Evolutionary conservation across 2,329 filamentous ascomycete genomes (phyloP).

Genomic region (Domatiomyces catenatus): DNA sequence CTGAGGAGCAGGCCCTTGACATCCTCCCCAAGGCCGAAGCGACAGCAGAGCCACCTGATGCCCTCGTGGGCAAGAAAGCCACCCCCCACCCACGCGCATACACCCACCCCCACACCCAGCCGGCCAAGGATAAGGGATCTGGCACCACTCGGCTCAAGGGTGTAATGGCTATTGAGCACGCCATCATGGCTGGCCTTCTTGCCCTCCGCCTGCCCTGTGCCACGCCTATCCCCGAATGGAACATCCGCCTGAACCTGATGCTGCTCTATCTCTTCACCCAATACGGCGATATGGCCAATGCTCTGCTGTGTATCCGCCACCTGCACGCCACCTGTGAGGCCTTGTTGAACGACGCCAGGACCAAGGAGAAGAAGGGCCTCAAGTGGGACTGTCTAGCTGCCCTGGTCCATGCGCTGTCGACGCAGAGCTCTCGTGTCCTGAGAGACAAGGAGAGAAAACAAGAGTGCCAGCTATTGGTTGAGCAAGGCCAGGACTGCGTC

Average conservation of each 20-base stretch:
- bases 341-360: constrained; percentile 6
- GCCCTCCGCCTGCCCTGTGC: constrained; percentile 11
- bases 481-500: not conserved
- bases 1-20: not conserved
- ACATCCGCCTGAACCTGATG: constrained; percentile 10
- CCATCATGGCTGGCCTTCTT: constrained; percentile 10
- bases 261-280: constrained; percentile 9
- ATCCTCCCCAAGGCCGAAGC: not conserved
- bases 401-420: constrained; percentile 1
- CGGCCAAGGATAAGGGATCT: not conserved
- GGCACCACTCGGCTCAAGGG: constrained; percentile 7
- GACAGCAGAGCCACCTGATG: not conserved
- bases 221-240: constrained; percentile 10
- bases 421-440: not conserved
- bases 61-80: not conserved
- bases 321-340: constrained; percentile 5
- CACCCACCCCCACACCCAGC: not conserved
- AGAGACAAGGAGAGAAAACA: not conserved
- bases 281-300: constrained; percentile 5
- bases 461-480: not conserved
- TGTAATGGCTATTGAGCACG: constrained; percentile 7
- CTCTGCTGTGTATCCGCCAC: constrained; percentile 5
- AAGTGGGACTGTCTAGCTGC: constrained; percentile 4
- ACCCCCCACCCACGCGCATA: not conserved
- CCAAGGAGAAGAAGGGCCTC: constrained; percentile 4